Conservation (phyloP, 2,329 filamentous ascomycete species). For the Monosporascus sp. region DNA sequence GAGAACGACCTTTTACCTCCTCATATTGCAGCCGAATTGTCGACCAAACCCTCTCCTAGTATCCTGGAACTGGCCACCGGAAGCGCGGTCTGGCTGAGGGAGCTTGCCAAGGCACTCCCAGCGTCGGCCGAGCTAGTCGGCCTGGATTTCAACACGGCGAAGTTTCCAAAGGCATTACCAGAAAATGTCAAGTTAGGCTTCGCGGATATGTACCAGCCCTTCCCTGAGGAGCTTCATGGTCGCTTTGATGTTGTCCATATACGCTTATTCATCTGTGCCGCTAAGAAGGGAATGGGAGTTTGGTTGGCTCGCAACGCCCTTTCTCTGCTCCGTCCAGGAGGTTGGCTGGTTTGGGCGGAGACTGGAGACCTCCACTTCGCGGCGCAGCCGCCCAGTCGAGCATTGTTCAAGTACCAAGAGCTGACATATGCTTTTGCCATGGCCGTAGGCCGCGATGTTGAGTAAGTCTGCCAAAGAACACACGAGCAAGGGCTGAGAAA, state of each 20-base stretch:
- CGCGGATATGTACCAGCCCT: slow-evolving; percentile 8
- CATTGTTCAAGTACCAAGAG: slow-evolving; percentile 9
- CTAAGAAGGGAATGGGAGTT: slow-evolving; percentile 1
- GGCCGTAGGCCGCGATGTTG: slow-evolving; percentile 8
- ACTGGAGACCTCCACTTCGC: neutral
- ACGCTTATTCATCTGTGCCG: slow-evolving; percentile 9
- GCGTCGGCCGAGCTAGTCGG: slow-evolving; percentile 9
- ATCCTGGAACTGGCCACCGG: slow-evolving; percentile 10
- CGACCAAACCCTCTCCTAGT: slow-evolving; percentile 2
- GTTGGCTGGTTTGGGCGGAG: slow-evolving; percentile 10
- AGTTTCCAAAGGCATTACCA: slow-evolving; percentile 6
- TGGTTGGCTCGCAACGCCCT: slow-evolving; percentile 2
- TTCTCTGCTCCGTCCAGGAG: slow-evolving; percentile 9
- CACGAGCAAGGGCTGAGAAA: neutral
- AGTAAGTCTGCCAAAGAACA: slow-evolving; percentile 4
- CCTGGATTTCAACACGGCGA: slow-evolving; percentile 10
- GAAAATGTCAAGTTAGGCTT: slow-evolving; percentile 6
- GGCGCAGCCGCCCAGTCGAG: neutral
- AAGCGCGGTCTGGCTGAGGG: slow-evolving; percentile 9
- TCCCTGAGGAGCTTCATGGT: slow-evolving; percentile 3
- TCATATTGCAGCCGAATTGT: slow-evolving; percentile 3
- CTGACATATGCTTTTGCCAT: slow-evolving; percentile 9
- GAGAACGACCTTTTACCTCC: slow-evolving; percentile 3
- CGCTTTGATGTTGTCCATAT: slow-evolving; percentile 13
- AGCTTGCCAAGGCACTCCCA: slow-evolving; percentile 7